Conservation (phyloP, 176 grass and related monocot species). For the Calamus simplicifolius region DNA sequence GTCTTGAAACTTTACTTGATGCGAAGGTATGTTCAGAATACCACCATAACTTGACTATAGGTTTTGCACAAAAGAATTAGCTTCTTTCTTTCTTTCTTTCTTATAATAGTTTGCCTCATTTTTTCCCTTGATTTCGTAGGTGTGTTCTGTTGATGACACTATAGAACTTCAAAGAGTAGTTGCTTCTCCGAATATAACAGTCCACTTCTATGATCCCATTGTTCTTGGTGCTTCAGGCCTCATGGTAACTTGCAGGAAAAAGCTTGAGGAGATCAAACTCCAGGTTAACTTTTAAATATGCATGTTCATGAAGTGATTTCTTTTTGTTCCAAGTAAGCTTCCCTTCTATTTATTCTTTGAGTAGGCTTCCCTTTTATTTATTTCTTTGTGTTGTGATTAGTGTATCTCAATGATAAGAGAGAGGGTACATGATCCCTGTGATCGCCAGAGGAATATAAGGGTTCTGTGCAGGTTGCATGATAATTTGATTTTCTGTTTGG, state of each 20-base stretch:
- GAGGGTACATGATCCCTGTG: conserved; percentile 46
- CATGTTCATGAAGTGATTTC: neutral
- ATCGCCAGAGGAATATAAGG: conserved; percentile 64
- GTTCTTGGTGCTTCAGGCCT: conserved; percentile 25
- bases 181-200: conserved; percentile 63
- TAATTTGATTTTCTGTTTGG: conserved; percentile 74
- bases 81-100: neutral
- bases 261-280: conserved; percentile 55
- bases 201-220: conserved; percentile 58
- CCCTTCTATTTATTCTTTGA: no score
- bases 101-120: neutral
- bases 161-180: conserved; percentile 71
- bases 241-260: conserved; percentile 32
- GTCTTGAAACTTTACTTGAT: conserved; percentile 81
- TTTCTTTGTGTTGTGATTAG: conserved; percentile 28
- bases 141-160: conserved; percentile 60
- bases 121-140: conserved; percentile 38
- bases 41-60: no score
- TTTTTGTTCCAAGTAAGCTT: conserved; percentile 1
- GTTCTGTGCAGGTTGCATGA: conserved; percentile 59
- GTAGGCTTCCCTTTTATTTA: no score
- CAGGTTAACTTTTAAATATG: conserved; percentile 38
- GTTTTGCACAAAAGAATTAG: no score
- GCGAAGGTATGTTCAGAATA: conserved; percentile 47
- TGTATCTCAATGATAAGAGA: conserved; percentile 45